Conservation (phyloP, 768 basidiomycete genomes). For the Lactifluus volemus region DNA sequence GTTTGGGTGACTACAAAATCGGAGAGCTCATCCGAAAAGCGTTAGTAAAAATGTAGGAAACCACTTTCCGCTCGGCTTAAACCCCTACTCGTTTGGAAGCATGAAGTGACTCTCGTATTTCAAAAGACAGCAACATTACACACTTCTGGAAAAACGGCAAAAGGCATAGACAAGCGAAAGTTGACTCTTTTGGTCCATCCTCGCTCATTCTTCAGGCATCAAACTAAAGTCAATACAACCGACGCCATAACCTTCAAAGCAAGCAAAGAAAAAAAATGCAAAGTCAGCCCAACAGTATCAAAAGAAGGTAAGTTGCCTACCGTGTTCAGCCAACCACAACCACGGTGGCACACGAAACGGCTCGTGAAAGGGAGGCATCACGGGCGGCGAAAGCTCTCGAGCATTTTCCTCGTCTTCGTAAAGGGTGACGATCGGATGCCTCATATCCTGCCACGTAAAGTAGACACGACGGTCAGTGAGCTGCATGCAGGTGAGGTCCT, state of each 20-base stretch:
- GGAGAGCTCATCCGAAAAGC: neutral
- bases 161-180: neutral
- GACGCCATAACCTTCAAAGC: neutral
- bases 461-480: conserved; percentile 18
- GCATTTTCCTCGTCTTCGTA: neutral
- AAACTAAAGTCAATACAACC: conserved; percentile 16
- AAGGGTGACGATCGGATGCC: conserved; percentile 3
- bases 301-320: too few species aligned
- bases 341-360: neutral
- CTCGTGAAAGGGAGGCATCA: neutral
- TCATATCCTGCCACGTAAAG: conserved; percentile 15
- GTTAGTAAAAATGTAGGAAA: neutral
- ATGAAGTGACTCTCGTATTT: neutral
- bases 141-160: neutral
- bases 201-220: conserved; percentile 1
- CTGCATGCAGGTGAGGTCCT: conserved; percentile 15
- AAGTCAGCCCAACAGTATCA: too few species aligned
- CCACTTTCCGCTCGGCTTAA: neutral
- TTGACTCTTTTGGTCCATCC: neutral
- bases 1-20: neutral
- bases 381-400: neutral
- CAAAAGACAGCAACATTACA: neutral
- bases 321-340: too few species aligned
- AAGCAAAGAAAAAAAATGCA: too few species aligned
- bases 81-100: neutral